Evolutionary conservation across 2,329 filamentous ascomycete genomes (phyloP), one percentile per base, ranked within the genome.

Genomic region (Monilinia vaccinii-corymbosi): DNA sequence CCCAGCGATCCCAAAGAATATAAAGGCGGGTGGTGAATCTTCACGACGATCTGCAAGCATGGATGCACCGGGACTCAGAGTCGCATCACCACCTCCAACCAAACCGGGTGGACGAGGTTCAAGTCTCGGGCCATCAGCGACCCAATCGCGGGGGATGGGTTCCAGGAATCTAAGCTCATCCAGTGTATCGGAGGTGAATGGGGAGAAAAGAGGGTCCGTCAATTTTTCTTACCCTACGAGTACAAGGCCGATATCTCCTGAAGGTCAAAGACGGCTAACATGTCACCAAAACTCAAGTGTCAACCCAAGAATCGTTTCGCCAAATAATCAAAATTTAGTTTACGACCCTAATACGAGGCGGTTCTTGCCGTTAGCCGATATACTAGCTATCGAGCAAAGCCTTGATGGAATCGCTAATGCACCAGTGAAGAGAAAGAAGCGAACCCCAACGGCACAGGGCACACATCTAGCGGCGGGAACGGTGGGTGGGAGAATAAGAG

Each of bases 291-390:
- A 58, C 49, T 63, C 62, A 71, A 72, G 69, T 63, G 40, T 63
- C 62, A 66, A 65, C 62, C 61, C 67, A 60, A 64, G 60, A 57
- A 67, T 69, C 48, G 63, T 63, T 58, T 65, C 66, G 36, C 65
- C 60, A 64, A 65, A 64, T 69, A 75, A 46, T 74, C 77, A 78
- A 64, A 71, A 74, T 36, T 66, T 88, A 70, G 80, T 87, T 50
- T 84, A 85, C 66, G 84, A 86, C 64, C 77, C 83, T n/a, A 86
- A 86, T 65, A 85, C 84, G 18, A 78, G 84, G 65, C 80, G 84
- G 61, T 84, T 86, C 77, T 76, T 86, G 4, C 77, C 79, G 3
- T 77, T 73, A 56, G 71, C 69, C 7, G 74, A 80, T 31, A 64
- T 81, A 21, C 49, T 75, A 64, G 77, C 71, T 53, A 73, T 73